A percentile compares a stretch with the other conserved stretches of the same genome.
Conservation (phyloP, 192 early-diverging fungal genomes). For the Coemansia sp. region DNA sequence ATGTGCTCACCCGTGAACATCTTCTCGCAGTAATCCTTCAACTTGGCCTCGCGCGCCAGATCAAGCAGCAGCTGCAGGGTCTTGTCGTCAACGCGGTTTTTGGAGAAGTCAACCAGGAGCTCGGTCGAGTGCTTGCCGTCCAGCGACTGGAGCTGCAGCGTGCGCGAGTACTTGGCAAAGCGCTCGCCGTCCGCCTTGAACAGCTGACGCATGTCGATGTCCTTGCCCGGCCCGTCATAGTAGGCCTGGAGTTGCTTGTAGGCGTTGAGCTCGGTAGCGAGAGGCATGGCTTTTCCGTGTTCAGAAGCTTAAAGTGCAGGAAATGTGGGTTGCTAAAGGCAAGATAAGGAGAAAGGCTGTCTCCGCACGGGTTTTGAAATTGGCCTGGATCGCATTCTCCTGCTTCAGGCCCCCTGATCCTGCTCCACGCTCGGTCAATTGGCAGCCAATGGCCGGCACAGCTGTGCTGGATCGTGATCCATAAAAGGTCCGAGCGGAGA, state of each 20-base stretch:
- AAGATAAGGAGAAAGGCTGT: neutral
- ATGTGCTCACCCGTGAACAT: constrained; percentile 96
- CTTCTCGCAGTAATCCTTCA: constrained; percentile 81
- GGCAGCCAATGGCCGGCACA: constrained; percentile 4
- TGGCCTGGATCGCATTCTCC: neutral
- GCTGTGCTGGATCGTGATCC: neutral
- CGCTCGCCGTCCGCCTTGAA: constrained; percentile 73
- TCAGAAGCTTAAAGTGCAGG: neutral
- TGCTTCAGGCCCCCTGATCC: constrained; percentile 6
- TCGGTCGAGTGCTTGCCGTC: constrained; percentile 54
- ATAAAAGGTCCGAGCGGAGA: too few relatives aligned
- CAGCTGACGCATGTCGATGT: constrained; percentile 72
- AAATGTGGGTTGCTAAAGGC: neutral
- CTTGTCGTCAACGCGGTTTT: constrained; percentile 85
- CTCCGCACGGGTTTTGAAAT: neutral
- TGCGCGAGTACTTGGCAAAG: constrained; percentile 72
- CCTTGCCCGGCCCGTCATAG: constrained; percentile 73
- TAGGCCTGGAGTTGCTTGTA: constrained; percentile 90
- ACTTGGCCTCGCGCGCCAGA: constrained; percentile 77
- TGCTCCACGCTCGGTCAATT: constrained; percentile 3
- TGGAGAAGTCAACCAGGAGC: constrained; percentile 92
- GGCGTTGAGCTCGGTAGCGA: constrained; percentile 68
- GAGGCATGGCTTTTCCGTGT: constrained; percentile 53
- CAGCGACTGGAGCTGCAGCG: constrained; percentile 57
- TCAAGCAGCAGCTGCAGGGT: constrained; percentile 75